Conservation (phyloP, 768 basidiomycete species). For the Suillus subaureus region DNA sequence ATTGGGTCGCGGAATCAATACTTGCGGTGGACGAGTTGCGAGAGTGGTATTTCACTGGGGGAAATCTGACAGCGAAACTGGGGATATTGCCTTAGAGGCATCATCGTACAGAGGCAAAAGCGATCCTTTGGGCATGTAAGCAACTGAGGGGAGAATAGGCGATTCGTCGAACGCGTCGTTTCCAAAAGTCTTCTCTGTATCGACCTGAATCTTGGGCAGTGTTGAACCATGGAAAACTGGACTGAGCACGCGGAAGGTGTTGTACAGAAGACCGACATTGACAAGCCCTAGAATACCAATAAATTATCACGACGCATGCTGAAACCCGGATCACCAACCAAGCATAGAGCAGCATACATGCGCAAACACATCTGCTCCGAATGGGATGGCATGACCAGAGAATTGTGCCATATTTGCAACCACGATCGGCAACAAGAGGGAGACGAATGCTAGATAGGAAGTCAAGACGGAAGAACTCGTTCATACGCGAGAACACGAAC, state of each 20-base stretch:
- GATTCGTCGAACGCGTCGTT: slow-evolving; percentile 26
- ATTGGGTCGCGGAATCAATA: slow-evolving; percentile 19
- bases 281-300: slow-evolving; percentile 48
- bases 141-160: slow-evolving; percentile 12
- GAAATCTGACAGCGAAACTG: slow-evolving; percentile 9
- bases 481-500: slow-evolving; percentile 38
- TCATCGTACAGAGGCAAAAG: slow-evolving; percentile 6
- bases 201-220: slow-evolving; percentile 10
- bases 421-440: slow-evolving; percentile 61
- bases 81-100: background rate
- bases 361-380: slow-evolving; percentile 50
- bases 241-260: slow-evolving; percentile 64
- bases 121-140: slow-evolving; percentile 10
- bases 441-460: slow-evolving; percentile 52
- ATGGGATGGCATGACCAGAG: slow-evolving; percentile 51
- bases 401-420: slow-evolving; percentile 49
- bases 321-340: slow-evolving; percentile 40
- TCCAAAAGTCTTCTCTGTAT: slow-evolving; percentile 25
- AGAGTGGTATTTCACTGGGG: slow-evolving; percentile 11
- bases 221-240: slow-evolving; percentile 46
- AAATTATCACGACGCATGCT: slow-evolving; percentile 1
- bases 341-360: slow-evolving; percentile 53
- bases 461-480: slow-evolving; percentile 1
- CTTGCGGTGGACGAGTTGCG: slow-evolving; percentile 20
- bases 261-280: slow-evolving; percentile 68